Percentiles rank a stretch among this genome's conserved stretches.
Evolutionary conservation across 83 land plant genomes (phyloP).

Genomic region (Larix sibirica): DNA sequence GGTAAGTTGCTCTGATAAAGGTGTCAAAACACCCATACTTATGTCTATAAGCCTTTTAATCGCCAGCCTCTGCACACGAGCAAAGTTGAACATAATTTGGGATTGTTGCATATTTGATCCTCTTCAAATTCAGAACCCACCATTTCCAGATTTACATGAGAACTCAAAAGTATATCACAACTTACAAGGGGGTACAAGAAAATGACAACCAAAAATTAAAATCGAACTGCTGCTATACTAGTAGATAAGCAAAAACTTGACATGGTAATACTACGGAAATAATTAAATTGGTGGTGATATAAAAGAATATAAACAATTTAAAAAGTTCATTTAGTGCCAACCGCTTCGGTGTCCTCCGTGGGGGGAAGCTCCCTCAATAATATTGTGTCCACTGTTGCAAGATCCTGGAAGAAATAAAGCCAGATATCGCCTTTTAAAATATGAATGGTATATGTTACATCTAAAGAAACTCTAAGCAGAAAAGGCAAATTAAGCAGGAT

Average conservation of each 20-base stretch:
- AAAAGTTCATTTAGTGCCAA: conserved; percentile 15
- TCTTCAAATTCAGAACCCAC: not conserved
- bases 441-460: not conserved
- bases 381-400: conserved; percentile 96
- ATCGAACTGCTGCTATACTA: not conserved
- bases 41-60: conserved; percentile 90
- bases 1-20: conserved; percentile 90
- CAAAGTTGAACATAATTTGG: not conserved
- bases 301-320: not conserved
- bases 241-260: not conserved
- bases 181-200: not conserved
- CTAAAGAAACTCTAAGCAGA: not conserved
- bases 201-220: not conserved
- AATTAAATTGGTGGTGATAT: not conserved
- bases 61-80: conserved; percentile 76
- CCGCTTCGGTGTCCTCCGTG: conserved; percentile 74
- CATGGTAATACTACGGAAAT: not conserved
- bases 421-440: not conserved
- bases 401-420: conserved; percentile 54
- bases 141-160: conserved; percentile 6
- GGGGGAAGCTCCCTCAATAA: conserved; percentile 87
- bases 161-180: not conserved
- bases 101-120: not conserved
- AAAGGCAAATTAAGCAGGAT: not conserved
- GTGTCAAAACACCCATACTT: conserved; percentile 95